Conservation (phyloP, 192 early-diverging fungal species). For the Martensiomyces pterosporus region DNA sequence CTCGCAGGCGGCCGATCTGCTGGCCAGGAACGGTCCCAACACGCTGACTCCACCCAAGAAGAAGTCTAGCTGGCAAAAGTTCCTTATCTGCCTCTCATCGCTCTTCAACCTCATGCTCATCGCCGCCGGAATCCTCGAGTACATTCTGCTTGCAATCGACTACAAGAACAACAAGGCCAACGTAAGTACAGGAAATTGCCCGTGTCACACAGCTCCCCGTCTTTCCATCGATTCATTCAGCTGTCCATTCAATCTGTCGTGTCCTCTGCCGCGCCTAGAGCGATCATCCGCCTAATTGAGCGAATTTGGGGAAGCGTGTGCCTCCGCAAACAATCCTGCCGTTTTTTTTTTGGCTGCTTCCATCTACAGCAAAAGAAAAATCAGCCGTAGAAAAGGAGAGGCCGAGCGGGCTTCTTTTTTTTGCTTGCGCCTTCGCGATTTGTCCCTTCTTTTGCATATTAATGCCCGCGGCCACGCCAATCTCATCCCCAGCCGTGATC, state of each 20-base stretch:
- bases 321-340: conserved; percentile 1
- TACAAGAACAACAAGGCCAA: conserved; percentile 68
- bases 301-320: no score
- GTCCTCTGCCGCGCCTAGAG: not conserved
- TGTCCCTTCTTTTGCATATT: no score
- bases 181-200: conserved; percentile 49
- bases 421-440: no score
- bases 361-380: no score
- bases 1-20: conserved; percentile 59
- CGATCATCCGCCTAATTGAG: no score
- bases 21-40: conserved; percentile 77
- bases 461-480: no score
- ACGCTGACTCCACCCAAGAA: conserved; percentile 83
- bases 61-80: conserved; percentile 69
- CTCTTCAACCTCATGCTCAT: conserved; percentile 91
- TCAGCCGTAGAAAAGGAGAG: no score
- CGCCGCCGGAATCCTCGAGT: conserved; percentile 74
- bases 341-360: no score
- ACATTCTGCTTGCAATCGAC: conserved; percentile 78
- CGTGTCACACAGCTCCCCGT: no score
- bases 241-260: not conserved
- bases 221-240: no score
- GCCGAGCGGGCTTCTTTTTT: no score
- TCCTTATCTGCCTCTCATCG: conserved; percentile 65
- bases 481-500: no score